Base-by-base conservation (phyloP, 768 basidiomycete genomes). In the Lactifluus subvellereus region DNA sequence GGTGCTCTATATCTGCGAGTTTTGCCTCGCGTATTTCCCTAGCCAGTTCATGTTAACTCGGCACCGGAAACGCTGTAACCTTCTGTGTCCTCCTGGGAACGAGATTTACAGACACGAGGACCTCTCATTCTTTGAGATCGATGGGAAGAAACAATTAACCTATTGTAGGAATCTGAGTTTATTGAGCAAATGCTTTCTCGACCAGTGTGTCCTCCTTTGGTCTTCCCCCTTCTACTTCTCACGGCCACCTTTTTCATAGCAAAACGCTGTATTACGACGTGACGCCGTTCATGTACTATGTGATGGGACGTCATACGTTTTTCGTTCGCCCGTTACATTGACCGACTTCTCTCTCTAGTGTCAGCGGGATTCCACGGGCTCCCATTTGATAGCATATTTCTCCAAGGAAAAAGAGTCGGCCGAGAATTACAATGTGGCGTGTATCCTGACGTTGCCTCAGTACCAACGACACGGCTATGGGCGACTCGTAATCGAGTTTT, bases 201-300 rank as follows among this genome's bases (percentile, higher is more conserved):
- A 99, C 74, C 97, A 99, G 91, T 93, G 73, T 70, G 90, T 84
- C 50, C 50, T 51, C 9, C 22, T 8, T 43, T 49, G 38, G 16
- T 16, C 49, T 30, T 48, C 1, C 22, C 33, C 18, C 13, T 51
- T 59, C 62, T 49, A 45, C 38, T 33, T 56, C 33, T 59, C 51
- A 42, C 45, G 14, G 9, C 27, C 7, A 16, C 43, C 47, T 63
- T 47, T 47, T 20, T 58, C 65, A 54, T 70, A 94, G 91, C 79
- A 99, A 99, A 80, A 98, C 96, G 16, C 79, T 99, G 67, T 98
- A 99, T 77, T 99, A 98, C 77, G 97, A 99, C 77, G 96, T 98
- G 69, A 98, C 98, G 62, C 97, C 97, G 2, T 99, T 99, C 80
- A 84, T 99, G 83, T 99, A 94, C 81, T 99, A 99, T 81, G 90